Conservation (phyloP, 2,329 filamentous ascomycete genomes). For the Stenocarpella maydis region DNA sequence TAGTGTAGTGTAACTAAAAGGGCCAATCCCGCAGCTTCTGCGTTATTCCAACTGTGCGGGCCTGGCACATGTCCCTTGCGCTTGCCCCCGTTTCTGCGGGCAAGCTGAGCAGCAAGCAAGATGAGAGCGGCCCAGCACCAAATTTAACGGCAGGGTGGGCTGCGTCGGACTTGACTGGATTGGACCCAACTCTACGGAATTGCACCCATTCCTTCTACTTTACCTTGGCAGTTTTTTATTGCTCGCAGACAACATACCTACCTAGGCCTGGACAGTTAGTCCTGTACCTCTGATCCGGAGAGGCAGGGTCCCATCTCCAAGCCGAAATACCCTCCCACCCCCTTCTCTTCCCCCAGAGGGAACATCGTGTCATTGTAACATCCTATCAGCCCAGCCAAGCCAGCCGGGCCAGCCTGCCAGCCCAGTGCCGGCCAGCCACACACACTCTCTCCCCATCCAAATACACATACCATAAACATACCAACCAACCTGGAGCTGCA, state of each 20-base stretch:
- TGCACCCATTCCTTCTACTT: constrained; percentile 15
- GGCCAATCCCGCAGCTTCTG: neutral
- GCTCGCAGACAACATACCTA: too few relatives aligned
- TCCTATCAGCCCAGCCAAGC: constrained; percentile 2
- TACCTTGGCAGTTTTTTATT: neutral
- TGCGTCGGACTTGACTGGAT: too few relatives aligned
- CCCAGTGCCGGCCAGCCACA: constrained; percentile 16
- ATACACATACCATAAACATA: constrained; percentile 4
- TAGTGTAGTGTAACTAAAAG: too few relatives aligned
- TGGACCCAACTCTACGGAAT: constrained; percentile 1
- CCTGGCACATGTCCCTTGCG: neutral
- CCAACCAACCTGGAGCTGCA: constrained; percentile 12
- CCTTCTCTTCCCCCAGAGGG: too few relatives aligned
- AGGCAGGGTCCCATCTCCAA: neutral
- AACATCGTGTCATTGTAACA: constrained; percentile 18
- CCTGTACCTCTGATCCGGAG: neutral
- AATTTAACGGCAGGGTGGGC: too few relatives aligned
- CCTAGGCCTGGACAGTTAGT: too few relatives aligned
- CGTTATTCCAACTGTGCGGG: constrained; percentile 19
- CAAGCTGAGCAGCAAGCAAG: constrained; percentile 2
- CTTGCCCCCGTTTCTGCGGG: neutral
- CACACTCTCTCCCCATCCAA: neutral
- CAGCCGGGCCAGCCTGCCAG: constrained; percentile 10
- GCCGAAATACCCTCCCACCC: too few relatives aligned
- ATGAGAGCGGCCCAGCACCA: constrained; percentile 5